Evolutionary conservation across 1,284 basidiomycete genomes (phyloP).

Genomic region (Melampsora larici-populina): DNA sequence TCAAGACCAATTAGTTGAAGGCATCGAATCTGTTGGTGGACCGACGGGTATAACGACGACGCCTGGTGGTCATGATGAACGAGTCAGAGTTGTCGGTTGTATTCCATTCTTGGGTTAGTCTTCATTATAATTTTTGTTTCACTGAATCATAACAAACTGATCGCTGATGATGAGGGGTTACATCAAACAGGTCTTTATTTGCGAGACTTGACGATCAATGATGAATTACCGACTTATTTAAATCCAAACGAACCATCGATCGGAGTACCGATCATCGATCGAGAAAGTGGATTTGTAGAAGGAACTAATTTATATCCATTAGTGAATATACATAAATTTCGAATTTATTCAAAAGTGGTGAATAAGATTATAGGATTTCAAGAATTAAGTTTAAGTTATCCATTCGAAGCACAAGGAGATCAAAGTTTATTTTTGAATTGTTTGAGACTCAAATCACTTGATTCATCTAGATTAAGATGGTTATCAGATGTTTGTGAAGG

Average conservation of each 20-base stretch:
- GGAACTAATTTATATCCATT: constrained; percentile 63
- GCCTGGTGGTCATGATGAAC: neutral
- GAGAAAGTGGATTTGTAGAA: constrained; percentile 61
- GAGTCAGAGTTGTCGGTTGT: constrained; percentile 1
- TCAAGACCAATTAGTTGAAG: constrained; percentile 65
- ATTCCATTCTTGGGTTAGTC: constrained; percentile 41
- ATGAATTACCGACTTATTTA: constrained; percentile 71
- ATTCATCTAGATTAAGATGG: constrained; percentile 27
- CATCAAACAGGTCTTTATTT: constrained; percentile 69
- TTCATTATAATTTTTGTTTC: neutral
- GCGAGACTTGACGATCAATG: constrained; percentile 66
- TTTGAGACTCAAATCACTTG: constrained; percentile 65
- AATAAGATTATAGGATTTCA: constrained; percentile 73
- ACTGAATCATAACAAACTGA: neutral
- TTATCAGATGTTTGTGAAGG: constrained; percentile 45
- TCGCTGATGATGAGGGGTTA: neutral
- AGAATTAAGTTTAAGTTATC: constrained; percentile 67
- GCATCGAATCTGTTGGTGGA: constrained; percentile 56
- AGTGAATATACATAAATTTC: constrained; percentile 82
- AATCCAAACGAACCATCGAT: constrained; percentile 71
- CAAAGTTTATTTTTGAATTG: constrained; percentile 71
- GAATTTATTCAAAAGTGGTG: constrained; percentile 70
- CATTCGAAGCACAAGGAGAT: constrained; percentile 62
- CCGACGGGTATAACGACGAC: constrained; percentile 53
- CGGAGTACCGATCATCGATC: constrained; percentile 65